Conservation (phyloP, 2,329 filamentous ascomycete species). For the Nemania sp. region DNA sequence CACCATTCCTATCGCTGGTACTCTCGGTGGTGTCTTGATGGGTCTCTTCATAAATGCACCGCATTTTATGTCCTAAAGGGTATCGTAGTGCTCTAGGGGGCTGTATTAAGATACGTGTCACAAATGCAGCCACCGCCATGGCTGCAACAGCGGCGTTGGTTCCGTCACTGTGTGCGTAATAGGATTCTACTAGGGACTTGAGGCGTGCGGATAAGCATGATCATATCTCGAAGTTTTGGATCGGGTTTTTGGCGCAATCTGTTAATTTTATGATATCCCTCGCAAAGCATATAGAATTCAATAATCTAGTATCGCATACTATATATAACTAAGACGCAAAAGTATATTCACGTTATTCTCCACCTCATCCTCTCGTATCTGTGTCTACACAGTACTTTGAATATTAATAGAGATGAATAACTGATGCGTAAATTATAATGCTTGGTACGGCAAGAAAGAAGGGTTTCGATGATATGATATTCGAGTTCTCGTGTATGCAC, state of each 20-base stretch:
- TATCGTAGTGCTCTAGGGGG: not conserved
- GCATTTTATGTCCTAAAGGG: constrained; percentile 56
- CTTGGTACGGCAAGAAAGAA: not conserved
- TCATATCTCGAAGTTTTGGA: constrained; percentile 12
- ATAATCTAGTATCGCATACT: constrained; percentile 15
- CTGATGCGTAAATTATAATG: not conserved
- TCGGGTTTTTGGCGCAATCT: constrained; percentile 16
- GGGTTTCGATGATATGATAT: not conserved
- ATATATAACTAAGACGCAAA: not conserved
- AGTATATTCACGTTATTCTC: not conserved
- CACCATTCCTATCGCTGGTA: constrained; percentile 73
- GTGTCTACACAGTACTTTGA: not conserved
- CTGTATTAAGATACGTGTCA: constrained; percentile 3
- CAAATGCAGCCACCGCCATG: not conserved
- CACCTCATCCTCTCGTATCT: not conserved
- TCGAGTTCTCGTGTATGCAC: not conserved
- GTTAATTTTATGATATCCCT: constrained; percentile 26
- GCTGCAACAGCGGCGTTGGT: not conserved
- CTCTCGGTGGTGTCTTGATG: constrained; percentile 65
- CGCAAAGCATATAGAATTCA: constrained; percentile 24
- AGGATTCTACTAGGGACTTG: not conserved
- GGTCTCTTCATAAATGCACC: constrained; percentile 67
- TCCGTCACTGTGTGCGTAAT: not conserved
- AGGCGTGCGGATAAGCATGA: constrained; percentile 11
- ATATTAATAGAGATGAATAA: not conserved